Conservation (phyloP, 495 filamentous ascomycete genomes). For the Talaromyces adpressus region DNA sequence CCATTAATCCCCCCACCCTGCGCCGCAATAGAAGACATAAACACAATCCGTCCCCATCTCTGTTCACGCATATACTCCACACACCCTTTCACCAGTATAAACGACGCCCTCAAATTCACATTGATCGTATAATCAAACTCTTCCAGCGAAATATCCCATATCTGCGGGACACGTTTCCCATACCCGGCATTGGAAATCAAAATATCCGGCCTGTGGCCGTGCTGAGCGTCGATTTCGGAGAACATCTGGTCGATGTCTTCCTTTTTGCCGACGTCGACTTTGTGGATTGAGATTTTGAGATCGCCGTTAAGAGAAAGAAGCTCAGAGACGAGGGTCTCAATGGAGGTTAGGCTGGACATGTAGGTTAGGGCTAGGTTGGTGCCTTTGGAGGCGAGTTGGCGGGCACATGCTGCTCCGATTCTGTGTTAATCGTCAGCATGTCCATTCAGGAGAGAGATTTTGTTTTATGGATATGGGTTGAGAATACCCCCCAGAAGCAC, state of each 20-base stretch:
- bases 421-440: conserved; percentile 21
- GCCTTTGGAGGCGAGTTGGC: conserved; percentile 45
- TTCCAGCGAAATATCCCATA: conserved; percentile 48
- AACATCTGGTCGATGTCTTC: conserved; percentile 47
- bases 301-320: conserved; percentile 19
- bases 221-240: conserved; percentile 39
- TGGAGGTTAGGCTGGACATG: conserved; percentile 39
- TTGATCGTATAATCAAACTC: conserved; percentile 62
- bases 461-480: not conserved
- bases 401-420: conserved; percentile 55
- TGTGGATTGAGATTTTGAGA: conserved; percentile 46
- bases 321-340: conserved; percentile 38
- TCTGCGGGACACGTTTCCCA: conserved; percentile 40
- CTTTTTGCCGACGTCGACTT: conserved; percentile 47
- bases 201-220: conserved; percentile 54
- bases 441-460: not conserved
- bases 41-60: conserved; percentile 61
- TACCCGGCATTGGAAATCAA: conserved; percentile 53
- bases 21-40: conserved; percentile 61
- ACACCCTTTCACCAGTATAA: conserved; percentile 57
- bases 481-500: conserved; percentile 57
- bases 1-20: conserved; percentile 62
- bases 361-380: conserved; percentile 57
- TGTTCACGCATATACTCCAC: conserved; percentile 57
- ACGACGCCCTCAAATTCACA: conserved; percentile 59